Evolutionary conservation across 768 basidiomycete genomes (phyloP).

Genomic region (Trametes cubensis): DNA sequence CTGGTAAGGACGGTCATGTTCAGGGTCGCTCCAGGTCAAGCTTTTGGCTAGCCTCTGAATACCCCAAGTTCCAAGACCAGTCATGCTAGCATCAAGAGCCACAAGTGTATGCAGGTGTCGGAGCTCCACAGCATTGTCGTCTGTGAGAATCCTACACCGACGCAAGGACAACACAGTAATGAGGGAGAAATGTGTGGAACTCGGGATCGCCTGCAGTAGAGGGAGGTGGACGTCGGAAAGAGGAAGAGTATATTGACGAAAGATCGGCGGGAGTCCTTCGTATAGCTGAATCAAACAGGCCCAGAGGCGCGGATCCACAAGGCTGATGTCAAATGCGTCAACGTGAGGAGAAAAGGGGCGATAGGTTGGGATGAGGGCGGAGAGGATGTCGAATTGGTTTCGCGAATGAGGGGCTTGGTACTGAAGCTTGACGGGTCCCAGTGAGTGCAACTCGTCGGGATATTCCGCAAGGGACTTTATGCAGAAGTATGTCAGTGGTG

Average conservation of each 20-base stretch:
- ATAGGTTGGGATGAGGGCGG: conserved; percentile 43
- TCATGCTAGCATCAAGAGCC: conserved; percentile 67
- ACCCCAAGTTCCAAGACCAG: conserved; percentile 53
- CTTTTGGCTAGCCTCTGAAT: conserved; percentile 55
- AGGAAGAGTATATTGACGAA: conserved; percentile 48
- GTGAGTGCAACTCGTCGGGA: conserved; percentile 48
- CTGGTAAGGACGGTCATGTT: conserved; percentile 15
- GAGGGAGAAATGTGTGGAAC: conserved; percentile 60
- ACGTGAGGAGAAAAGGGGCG: conserved; percentile 5
- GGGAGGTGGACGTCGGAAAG: conserved; percentile 58
- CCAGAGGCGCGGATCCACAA: conserved; percentile 64
- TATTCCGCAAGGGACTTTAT: conserved; percentile 45
- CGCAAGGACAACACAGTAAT: conserved; percentile 66
- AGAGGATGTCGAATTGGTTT: conserved; percentile 39
- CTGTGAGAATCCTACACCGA: conserved; percentile 56
- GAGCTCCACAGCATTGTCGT: conserved; percentile 55
- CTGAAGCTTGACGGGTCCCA: conserved; percentile 39
- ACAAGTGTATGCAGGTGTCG: conserved; percentile 54
- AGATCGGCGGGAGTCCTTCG: conserved; percentile 48
- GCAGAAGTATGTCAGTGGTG: conserved; percentile 58
- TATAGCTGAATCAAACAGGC: conserved; percentile 62
- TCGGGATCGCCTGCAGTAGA: conserved; percentile 57
- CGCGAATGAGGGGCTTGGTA: conserved; percentile 37
- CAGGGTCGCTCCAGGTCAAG: conserved; percentile 42
- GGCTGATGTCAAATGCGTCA: conserved; percentile 13